These are phyloP conservation scores for Tolypocladium sp. DNA, from an alignment of 2,329 filamentous ascomycete genomes.

Conservation along the genomic window DNA sequence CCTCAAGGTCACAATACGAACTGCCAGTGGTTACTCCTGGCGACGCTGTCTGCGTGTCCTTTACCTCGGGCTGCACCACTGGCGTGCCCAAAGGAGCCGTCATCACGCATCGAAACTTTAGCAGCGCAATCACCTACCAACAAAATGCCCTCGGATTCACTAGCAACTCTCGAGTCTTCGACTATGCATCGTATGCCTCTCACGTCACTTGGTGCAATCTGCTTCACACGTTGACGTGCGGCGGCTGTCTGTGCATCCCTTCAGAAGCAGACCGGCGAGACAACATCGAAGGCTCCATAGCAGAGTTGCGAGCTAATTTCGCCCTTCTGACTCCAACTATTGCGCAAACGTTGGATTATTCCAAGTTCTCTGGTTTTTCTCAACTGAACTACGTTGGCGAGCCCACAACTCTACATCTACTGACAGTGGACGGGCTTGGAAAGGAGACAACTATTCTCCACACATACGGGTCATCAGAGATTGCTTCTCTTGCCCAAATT, in stretches of 20 bases:
- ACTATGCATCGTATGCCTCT: slow-evolving; percentile 3
- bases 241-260: slow-evolving; percentile 2
- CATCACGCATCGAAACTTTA: slow-evolving; percentile 11
- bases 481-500: not conserved
- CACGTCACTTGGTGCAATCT: not conserved
- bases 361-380: not conserved
- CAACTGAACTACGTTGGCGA: not conserved
- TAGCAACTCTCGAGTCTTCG: slow-evolving; percentile 4
- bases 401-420: not conserved
- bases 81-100: slow-evolving; percentile 43
- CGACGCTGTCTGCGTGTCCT: slow-evolving; percentile 27
- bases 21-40: slow-evolving; percentile 6
- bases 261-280: not conserved
- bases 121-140: slow-evolving; percentile 6
- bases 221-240: not conserved
- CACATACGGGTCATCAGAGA: not conserved
- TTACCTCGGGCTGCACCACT: slow-evolving; percentile 40
- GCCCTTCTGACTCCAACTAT: not conserved
- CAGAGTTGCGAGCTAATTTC: not conserved
- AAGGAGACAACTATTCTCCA: not conserved
- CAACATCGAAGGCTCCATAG: not conserved
- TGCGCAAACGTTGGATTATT: not conserved
- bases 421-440: not conserved
- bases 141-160: slow-evolving; percentile 4
- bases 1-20: not conserved